phyloP scores from a whole-genome alignment of 805 yeast genomes.

The Pachysolen tannophilus region DNA sequence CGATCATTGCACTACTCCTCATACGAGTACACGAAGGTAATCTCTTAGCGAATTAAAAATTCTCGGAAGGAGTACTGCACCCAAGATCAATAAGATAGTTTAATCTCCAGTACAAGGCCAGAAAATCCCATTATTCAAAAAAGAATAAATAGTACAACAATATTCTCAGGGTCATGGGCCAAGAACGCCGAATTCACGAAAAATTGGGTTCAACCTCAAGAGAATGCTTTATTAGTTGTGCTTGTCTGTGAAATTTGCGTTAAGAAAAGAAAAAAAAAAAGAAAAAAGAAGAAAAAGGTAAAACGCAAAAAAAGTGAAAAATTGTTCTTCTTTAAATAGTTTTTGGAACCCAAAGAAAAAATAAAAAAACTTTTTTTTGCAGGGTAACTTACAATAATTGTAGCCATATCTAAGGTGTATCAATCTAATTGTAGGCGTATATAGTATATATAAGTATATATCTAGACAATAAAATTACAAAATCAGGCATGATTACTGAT shows the following conservation, averaged over 20 bases:
- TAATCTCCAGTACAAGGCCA: constrained; percentile 43
- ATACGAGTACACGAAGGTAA: constrained; percentile 61
- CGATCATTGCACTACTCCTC: constrained; percentile 57
- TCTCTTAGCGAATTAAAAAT: constrained; percentile 37
- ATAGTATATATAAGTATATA: too few species aligned
- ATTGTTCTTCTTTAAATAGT: too few species aligned
- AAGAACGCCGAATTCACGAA: constrained; percentile 31
- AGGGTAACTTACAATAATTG: too few species aligned
- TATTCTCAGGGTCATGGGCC: constrained; percentile 55
- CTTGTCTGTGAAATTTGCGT: constrained; percentile 49
- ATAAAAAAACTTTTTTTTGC: too few species aligned
- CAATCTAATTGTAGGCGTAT: too few species aligned
- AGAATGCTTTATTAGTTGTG: constrained; percentile 44
- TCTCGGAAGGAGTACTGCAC: constrained; percentile 51
- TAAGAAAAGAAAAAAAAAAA: constrained; percentile 17
- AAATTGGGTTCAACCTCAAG: constrained; percentile 48
- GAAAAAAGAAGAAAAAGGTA: too few species aligned
- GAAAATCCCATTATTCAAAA: constrained; percentile 2
- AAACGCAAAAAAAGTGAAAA: too few species aligned
- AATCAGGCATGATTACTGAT: too few species aligned
- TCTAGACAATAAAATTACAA: too few species aligned
- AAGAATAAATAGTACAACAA: constrained; percentile 19
- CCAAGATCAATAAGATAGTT: constrained; percentile 49
- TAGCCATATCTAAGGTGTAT: too few species aligned
- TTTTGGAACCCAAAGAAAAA: too few species aligned